Base-by-base conservation (phyloP, 148 eudicot species). In the Heliosperma pusillum region DNA sequence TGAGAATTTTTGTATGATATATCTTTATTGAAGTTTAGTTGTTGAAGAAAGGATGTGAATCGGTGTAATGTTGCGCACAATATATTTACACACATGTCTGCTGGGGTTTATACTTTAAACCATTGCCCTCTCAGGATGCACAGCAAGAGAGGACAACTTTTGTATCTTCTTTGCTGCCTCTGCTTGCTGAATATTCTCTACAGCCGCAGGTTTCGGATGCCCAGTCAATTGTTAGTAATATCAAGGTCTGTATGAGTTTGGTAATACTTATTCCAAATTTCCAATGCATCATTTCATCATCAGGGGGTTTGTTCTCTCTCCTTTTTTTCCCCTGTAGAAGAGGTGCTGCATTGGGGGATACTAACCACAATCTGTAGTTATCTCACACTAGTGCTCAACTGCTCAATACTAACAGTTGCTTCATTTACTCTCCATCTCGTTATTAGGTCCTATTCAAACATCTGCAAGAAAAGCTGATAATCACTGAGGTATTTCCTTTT, bases 171-270 rank as follows among this genome's bases (percentile, higher is more conserved):
- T 85, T 95, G 82, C 77, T 90, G 83, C 93, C 99, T 79, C 89
- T 95, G 86, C 97, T 95, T 72, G 84, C 90, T 16, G 99, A 95
- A 78, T 90, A 90, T 85, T 77, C 85, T 77, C 85, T 89, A 77
- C 91, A 92, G 85, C 99, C 97, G 56, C 89, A 86, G 53, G 94
- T 85, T 79, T 82, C 85, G 52, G 97, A 95, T 87, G 96, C 97
- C 55, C 93, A 89, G 71, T 90, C 97, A 64, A 89, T 92, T 80
- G 93, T 92, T 75, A 82, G 97, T 76, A 83, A 83, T 84, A 77
- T 95, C 88, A 95, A 95, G 99, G 99, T 92, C 30, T 70, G 88
- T 79, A 36, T 36, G 42, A 36, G 42, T 36, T 47, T 52, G 17
- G 63, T 72, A 22, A 6, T 42, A n/a, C 33, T 66, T 66, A 36